Conservation (phyloP, 2,329 filamentous ascomycete genomes). For the Tolypocladium paradoxum region DNA sequence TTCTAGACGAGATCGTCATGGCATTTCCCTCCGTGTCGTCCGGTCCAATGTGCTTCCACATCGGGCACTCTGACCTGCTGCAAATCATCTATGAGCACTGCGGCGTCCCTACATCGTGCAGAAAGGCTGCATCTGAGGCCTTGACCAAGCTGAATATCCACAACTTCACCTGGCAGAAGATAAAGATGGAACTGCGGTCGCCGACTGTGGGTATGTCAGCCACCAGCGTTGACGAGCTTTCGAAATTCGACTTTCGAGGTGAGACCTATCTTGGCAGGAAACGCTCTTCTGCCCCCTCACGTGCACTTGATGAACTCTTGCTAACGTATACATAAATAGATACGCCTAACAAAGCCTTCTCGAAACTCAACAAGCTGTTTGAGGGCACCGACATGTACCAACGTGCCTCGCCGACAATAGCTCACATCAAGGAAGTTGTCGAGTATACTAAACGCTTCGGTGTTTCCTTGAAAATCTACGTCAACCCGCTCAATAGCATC, state of each 20-base stretch:
- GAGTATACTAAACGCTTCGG: constrained; percentile 67
- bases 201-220: constrained; percentile 71
- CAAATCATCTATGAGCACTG: constrained; percentile 87
- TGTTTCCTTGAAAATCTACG: constrained; percentile 66
- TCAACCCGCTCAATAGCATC: constrained; percentile 76
- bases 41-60: constrained; percentile 72
- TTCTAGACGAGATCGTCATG: constrained; percentile 80
- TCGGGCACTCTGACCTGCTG: constrained; percentile 81
- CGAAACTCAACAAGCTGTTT: constrained; percentile 47
- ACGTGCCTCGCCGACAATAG: constrained; percentile 63
- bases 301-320: constrained; percentile 4
- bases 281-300: too few relatives aligned
- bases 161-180: constrained; percentile 71
- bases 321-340: constrained; percentile 26
- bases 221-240: constrained; percentile 82
- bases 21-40: constrained; percentile 66
- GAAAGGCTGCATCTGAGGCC: constrained; percentile 66
- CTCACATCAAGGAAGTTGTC: constrained; percentile 69
- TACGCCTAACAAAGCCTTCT: constrained; percentile 44
- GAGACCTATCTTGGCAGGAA: constrained; percentile 10
- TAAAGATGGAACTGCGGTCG: constrained; percentile 72
- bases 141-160: constrained; percentile 81
- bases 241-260: constrained; percentile 84
- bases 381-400: constrained; percentile 58
- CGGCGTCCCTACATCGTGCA: constrained; percentile 58